Percentiles rank a stretch among this genome's conserved stretches.
These are phyloP conservation scores for Quercus ilex DNA, from an alignment of 306 rosid species.

Conservation along the genomic window DNA sequence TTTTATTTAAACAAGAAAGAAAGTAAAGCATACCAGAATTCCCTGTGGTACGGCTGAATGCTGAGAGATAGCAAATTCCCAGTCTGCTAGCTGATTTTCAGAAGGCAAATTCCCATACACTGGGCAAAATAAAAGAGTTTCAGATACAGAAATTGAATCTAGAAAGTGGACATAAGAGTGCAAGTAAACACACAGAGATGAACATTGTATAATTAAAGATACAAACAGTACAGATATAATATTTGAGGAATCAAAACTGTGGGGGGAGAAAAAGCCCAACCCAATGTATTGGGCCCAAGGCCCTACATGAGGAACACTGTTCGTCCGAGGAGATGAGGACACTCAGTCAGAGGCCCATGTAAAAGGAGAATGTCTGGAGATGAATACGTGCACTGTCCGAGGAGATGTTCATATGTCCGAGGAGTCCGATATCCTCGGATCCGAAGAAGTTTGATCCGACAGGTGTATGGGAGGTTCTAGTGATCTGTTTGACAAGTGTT, in stretches of 20 bases:
- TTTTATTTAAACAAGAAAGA: neutral
- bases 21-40: slow-evolving; percentile 57
- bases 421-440: too few relatives aligned
- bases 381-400: too few relatives aligned
- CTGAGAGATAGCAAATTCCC: slow-evolving; percentile 85
- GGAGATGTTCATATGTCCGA: too few relatives aligned
- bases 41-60: slow-evolving; percentile 95
- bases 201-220: neutral
- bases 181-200: neutral
- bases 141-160: neutral
- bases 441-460: too few relatives aligned
- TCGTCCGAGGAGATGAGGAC: too few relatives aligned
- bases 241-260: neutral
- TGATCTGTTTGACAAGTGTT: too few relatives aligned
- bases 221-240: neutral
- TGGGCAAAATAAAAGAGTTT: slow-evolving; percentile 8
- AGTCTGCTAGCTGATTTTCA: slow-evolving; percentile 57
- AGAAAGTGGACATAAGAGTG: neutral
- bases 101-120: slow-evolving; percentile 95
- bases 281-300: too few relatives aligned
- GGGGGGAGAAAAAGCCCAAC: too few relatives aligned
- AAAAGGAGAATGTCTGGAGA: too few relatives aligned
- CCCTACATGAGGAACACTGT: too few relatives aligned
- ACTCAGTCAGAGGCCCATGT: too few relatives aligned
- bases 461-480: too few relatives aligned